Percentiles rank a stretch among this genome's conserved stretches.
phyloP scores from a whole-genome alignment of 345 rosid species.

The Ailanthus altissimus region DNA sequence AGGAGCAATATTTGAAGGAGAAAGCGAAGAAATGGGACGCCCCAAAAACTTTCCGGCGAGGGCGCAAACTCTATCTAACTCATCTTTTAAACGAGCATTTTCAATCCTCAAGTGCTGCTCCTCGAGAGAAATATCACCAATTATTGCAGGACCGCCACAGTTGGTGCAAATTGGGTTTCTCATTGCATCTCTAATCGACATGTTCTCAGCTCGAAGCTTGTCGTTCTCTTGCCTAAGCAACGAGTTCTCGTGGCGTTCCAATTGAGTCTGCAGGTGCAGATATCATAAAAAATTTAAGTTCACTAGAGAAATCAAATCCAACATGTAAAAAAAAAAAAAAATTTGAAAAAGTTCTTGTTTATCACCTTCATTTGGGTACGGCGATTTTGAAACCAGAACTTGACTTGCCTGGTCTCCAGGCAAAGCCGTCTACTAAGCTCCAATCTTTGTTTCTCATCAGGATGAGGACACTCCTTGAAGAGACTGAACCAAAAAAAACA shows the following conservation, averaged over 20 bases:
- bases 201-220: constrained; percentile 83
- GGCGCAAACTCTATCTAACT: constrained; percentile 79
- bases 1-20: constrained; percentile 35
- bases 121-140: constrained; percentile 78
- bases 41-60: constrained; percentile 92
- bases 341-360: background rate
- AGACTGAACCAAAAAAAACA: constrained; percentile 32
- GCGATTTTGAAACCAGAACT: constrained; percentile 99
- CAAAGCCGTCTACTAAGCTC: constrained; percentile 80
- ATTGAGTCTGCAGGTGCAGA: constrained; percentile 55
- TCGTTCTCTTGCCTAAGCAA: constrained; percentile 85
- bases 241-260: constrained; percentile 88
- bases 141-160: constrained; percentile 88
- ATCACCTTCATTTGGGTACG: constrained; percentile 93
- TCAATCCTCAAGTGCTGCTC: constrained; percentile 90
- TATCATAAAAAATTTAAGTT: background rate
- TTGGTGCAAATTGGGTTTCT: constrained; percentile 81
- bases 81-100: constrained; percentile 82
- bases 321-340: background rate
- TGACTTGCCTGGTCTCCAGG: constrained; percentile 88
- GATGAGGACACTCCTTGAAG: constrained; percentile 96
- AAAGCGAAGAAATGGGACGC: constrained; percentile 59
- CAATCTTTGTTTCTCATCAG: constrained; percentile 88
- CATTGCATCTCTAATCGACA: constrained; percentile 92
- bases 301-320: background rate